phyloP scores from a whole-genome alignment of 306 rosid species.

The Cucurbita ficifolia region DNA sequence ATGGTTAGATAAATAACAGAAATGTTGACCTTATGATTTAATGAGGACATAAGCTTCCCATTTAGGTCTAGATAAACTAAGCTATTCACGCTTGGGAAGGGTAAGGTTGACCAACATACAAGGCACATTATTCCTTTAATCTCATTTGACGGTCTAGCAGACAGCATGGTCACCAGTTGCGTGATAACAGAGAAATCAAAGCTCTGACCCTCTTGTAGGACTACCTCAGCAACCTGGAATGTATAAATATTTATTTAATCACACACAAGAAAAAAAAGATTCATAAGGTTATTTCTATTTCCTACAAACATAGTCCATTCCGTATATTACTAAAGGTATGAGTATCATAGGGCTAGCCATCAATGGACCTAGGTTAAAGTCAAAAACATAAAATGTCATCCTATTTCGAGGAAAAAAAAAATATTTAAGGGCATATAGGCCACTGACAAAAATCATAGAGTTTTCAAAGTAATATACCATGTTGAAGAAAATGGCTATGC shows the following conservation, averaged over 20 bases:
- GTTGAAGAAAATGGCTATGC: background rate
- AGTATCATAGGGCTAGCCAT: background rate
- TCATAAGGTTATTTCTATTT: background rate
- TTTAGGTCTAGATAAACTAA: constrained; percentile 20
- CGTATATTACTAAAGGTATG: no score
- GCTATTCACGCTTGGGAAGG: constrained; percentile 5
- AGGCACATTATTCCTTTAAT: constrained; percentile 72
- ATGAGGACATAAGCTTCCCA: background rate
- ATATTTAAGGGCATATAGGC: background rate
- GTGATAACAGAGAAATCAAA: constrained; percentile 69
- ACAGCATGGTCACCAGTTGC: constrained; percentile 72
- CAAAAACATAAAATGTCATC: background rate
- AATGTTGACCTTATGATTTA: background rate
- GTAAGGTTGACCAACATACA: constrained; percentile 31
- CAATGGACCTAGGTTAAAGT: background rate
- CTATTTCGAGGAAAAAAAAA: background rate
- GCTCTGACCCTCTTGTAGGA: constrained; percentile 69
- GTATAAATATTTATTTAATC: constrained; percentile 11
- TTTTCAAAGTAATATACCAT: background rate
- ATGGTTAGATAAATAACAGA: background rate
- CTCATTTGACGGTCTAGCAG: constrained; percentile 59
- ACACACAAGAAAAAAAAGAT: background rate
- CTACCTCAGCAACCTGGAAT: constrained; percentile 78
- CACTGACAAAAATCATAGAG: background rate
- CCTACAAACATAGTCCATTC: background rate